Evolutionary conservation across 1,284 basidiomycete species (phyloP).

Genomic region (Puccinia horiana): DNA sequence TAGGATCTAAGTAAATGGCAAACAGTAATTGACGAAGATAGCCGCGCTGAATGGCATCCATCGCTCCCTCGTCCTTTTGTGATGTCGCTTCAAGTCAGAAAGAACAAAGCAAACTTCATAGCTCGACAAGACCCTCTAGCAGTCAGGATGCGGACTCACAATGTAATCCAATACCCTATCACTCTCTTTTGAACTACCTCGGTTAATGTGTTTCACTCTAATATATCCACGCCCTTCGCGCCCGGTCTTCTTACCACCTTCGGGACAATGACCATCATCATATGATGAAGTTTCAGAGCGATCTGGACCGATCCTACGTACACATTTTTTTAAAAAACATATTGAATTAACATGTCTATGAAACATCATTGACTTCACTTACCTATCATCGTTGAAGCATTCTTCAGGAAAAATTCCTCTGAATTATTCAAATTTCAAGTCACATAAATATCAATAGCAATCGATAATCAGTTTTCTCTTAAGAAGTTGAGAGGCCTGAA

Average conservation of each 20-base stretch:
- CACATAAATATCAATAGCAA: not conserved
- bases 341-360: not conserved
- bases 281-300: conserved; percentile 18
- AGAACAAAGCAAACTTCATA: not conserved
- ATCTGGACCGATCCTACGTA: conserved; percentile 47
- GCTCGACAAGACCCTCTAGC: too few species aligned
- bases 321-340: not conserved
- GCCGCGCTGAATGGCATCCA: conserved; percentile 48
- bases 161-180: conserved; percentile 44
- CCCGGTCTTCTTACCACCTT: not conserved
- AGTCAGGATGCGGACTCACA: not conserved
- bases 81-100: not conserved
- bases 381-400: conserved; percentile 48
- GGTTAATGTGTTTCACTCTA: conserved; percentile 36
- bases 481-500: not conserved
- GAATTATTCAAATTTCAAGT: not conserved
- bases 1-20: conserved; percentile 47
- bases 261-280: not conserved
- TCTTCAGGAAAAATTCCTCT: conserved; percentile 48
- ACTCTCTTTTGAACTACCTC: conserved; percentile 38
- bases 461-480: too few species aligned
- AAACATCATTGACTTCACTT: not conserved
- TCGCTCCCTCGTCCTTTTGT: conserved; percentile 40
- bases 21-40: conserved; percentile 47
- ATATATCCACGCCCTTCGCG: conserved; percentile 43